A percentile compares a stretch with the other conserved stretches of the same genome.
Evolutionary conservation across 768 basidiomycete species (phyloP).

Genomic region (Mrakia blollopis): DNA sequence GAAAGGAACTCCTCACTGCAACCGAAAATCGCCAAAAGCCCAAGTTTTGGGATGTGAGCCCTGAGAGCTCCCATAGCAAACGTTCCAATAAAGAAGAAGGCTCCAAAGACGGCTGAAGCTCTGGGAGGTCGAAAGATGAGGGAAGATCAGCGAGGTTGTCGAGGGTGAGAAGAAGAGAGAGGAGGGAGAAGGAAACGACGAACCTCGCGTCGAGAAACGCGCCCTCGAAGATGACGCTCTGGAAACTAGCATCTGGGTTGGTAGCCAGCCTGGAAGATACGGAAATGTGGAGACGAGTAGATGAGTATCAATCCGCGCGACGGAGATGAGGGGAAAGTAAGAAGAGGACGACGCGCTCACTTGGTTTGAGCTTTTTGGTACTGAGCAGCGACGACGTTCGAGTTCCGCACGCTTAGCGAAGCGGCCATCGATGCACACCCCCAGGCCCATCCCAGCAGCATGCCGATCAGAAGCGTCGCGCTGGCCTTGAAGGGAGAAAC

Average conservation of each 20-base stretch:
- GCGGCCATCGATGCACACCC: constrained; percentile 56
- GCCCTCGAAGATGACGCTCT: constrained; percentile 51
- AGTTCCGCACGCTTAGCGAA: constrained; percentile 46
- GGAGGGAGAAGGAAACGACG: not conserved
- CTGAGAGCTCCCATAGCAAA: constrained; percentile 49
- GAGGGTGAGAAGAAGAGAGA: not conserved
- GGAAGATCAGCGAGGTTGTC: not conserved
- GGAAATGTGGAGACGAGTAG: not conserved
- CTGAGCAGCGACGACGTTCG: constrained; percentile 35
- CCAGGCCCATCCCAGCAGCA: constrained; percentile 55
- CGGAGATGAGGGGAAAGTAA: not conserved
- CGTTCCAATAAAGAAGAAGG: constrained; percentile 51
- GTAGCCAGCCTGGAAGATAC: constrained; percentile 32
- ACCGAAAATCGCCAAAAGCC: constrained; percentile 51
- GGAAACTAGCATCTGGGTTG: constrained; percentile 45
- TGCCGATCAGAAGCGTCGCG: constrained; percentile 51
- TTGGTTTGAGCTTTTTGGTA: constrained; percentile 36
- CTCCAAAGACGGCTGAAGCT: constrained; percentile 49
- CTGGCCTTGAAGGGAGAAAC: constrained; percentile 43
- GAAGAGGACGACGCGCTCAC: constrained; percentile 34
- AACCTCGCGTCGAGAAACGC: constrained; percentile 50
- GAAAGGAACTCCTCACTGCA: constrained; percentile 47
- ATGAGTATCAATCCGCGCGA: too few relatives aligned
- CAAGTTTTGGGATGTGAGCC: constrained; percentile 51
- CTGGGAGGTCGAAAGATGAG: not conserved